Base-by-base conservation (phyloP, 441 rosid genomes). In the Arabidopsis lyrata region DNA sequence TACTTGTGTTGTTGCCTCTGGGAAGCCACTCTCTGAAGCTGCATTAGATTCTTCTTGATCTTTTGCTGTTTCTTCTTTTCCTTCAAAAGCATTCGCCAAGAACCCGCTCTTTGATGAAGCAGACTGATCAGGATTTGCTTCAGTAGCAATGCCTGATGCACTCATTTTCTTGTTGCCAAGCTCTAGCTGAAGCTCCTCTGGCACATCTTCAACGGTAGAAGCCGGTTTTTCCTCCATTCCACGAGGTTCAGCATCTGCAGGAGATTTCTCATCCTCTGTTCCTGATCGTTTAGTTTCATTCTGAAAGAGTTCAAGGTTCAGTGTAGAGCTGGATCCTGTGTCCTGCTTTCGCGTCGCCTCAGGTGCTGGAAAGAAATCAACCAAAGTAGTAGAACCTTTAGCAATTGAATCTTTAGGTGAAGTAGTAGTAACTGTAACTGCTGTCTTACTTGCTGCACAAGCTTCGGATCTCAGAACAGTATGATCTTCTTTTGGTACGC, bases 161-260 rank as follows among this genome's bases (percentile, higher is more conserved):
- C 49, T 59, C 54, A 77, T 34, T 15, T 22, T 81, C 77, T 77
- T 79, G 73, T 60, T 63, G 41, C 77, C 74, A 78, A 71, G 79
- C 78, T 82, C 86, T 42, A 70, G 58, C 61, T 57, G 79, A 36
- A 81, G 71, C 69, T 77, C 83, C 66, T 79, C 80, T 6, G 50
- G 80, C 53, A 61, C 74, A 58, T 80, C 82, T 72, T 53, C 63
- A 8, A 29, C 27, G 16, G 82, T 70, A 62, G 76, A 62, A 54
- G 48, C 79, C 24, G 56, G 70, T 68, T 80, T 81, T 54, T 24
- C 68, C 18, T 64, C 79, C 58, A 74, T 45, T 70, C 75, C 88
- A 70, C 36, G 74, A 73, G 84, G 59, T 41, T 74, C 68, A 73
- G 76, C 29, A 53, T 38, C 65, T 9, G 22, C 29, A 49, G 72